These are phyloP conservation scores for Cymbopogon flexuosus DNA, from an alignment of 202 grass and related monocot species.

Conservation along the genomic window DNA sequence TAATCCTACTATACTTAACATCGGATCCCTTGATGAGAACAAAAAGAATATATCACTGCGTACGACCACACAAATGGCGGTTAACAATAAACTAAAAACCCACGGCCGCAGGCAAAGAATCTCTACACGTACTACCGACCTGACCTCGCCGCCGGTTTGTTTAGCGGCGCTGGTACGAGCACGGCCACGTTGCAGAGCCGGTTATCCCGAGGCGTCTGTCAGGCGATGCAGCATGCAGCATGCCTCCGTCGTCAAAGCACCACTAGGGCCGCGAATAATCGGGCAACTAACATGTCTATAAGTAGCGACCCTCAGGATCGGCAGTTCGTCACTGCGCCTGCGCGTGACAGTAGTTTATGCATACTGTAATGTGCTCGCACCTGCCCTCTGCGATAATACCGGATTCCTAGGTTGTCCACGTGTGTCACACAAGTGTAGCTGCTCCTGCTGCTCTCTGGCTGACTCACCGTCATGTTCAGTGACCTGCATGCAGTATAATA, in stretches of 20 bases:
- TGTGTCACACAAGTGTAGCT: not conserved
- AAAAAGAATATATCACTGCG: not conserved
- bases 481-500: not conserved
- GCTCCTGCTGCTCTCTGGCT: not conserved
- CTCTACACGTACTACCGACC: not conserved
- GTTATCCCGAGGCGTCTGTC: conserved; percentile 30
- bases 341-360: conserved; percentile 31
- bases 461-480: not conserved
- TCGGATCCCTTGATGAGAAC: not conserved
- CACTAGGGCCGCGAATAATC: no score
- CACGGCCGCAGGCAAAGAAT: not conserved
- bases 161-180: not conserved
- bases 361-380: no score
- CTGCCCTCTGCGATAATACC: not conserved
- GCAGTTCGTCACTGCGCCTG: no score
- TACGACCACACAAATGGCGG: not conserved
- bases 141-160: not conserved
- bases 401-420: conserved; percentile 30
- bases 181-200: conserved; percentile 23
- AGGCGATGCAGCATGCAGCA: not conserved
- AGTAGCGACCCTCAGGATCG: no score
- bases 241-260: no score
- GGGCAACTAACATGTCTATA: no score
- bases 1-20: not conserved
- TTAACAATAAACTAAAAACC: not conserved